A percentile compares a stretch with the other conserved stretches of the same genome.
These are phyloP conservation scores for Cokeromyces recurvatus DNA, from an alignment of 371 early-diverging fungal genomes.

Conservation along the genomic window DNA sequence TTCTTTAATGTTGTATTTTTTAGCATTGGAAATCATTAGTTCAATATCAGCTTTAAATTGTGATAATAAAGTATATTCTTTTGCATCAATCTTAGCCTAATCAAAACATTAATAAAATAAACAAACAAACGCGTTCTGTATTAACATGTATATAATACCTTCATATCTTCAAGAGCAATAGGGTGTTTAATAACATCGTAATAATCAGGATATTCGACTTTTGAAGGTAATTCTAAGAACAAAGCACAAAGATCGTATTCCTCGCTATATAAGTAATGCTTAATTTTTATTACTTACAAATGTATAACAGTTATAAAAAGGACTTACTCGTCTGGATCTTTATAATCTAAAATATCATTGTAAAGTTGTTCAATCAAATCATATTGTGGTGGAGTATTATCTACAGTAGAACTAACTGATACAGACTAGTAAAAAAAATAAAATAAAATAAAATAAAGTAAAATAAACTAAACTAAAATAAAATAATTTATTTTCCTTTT, in stretches of 20 bases:
- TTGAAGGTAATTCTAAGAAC: slow-evolving; percentile 76
- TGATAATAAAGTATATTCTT: slow-evolving; percentile 50
- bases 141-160: no score
- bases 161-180: slow-evolving; percentile 72
- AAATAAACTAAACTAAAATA: no score
- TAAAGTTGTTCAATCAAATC: slow-evolving; percentile 20
- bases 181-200: slow-evolving; percentile 83
- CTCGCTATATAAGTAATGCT: no score
- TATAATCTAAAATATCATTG: slow-evolving; percentile 23
- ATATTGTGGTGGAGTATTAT: not conserved
- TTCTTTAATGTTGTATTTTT: slow-evolving; percentile 74
- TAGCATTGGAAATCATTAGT: slow-evolving; percentile 76
- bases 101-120: no score
- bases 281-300: no score
- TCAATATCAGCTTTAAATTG: slow-evolving; percentile 64
- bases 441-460: no score
- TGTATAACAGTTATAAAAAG: no score
- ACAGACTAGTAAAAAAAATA: no score
- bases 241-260: slow-evolving; percentile 60
- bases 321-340: slow-evolving; percentile 37
- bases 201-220: slow-evolving; percentile 84
- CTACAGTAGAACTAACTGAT: no score
- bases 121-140: no score
- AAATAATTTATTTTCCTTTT: no score
- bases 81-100: slow-evolving; percentile 41